Percentiles rank a stretch among this genome's conserved stretches.
Conservation (phyloP, 2,329 filamentous ascomycete species). For the Arthrobotrys sinensis region DNA sequence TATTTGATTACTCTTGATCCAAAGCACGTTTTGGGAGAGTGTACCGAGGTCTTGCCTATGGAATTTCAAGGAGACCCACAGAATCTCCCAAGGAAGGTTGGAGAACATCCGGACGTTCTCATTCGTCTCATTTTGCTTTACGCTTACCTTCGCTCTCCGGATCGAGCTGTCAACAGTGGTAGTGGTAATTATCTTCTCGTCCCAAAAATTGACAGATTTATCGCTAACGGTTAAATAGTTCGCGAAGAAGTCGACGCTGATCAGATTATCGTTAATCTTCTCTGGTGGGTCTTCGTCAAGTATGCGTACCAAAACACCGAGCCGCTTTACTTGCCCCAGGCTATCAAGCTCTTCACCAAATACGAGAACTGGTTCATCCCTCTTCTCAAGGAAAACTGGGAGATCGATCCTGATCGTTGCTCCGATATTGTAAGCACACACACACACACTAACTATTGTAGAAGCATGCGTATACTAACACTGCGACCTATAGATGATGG, state of each 20-base stretch:
- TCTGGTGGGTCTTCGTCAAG: slow-evolving; percentile 59
- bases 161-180: neutral
- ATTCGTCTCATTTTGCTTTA: slow-evolving; percentile 40
- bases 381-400: slow-evolving; percentile 48
- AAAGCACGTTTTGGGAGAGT: slow-evolving; percentile 23
- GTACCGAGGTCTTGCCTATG: slow-evolving; percentile 12
- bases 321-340: slow-evolving; percentile 17
- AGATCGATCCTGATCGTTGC: slow-evolving; percentile 22
- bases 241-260: neutral
- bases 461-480: neutral
- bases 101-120: slow-evolving; percentile 45
- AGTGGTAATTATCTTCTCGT: slow-evolving; percentile 4
- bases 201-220: neutral
- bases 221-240: slow-evolving; percentile 10
- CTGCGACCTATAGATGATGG: slow-evolving; percentile 22
- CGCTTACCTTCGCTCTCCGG: slow-evolving; percentile 38
- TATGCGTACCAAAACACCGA: slow-evolving; percentile 37
- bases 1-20: slow-evolving; percentile 42
- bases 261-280: slow-evolving; percentile 31
- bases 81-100: slow-evolving; percentile 34
- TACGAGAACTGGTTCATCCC: slow-evolving; percentile 53
- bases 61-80: slow-evolving; percentile 24
- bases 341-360: slow-evolving; percentile 21
- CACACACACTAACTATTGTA: neutral
- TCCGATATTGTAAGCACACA: slow-evolving; percentile 39